Evolutionary conservation across 345 rosid genomes (phyloP).

Genomic region (Carallia brachiata): DNA sequence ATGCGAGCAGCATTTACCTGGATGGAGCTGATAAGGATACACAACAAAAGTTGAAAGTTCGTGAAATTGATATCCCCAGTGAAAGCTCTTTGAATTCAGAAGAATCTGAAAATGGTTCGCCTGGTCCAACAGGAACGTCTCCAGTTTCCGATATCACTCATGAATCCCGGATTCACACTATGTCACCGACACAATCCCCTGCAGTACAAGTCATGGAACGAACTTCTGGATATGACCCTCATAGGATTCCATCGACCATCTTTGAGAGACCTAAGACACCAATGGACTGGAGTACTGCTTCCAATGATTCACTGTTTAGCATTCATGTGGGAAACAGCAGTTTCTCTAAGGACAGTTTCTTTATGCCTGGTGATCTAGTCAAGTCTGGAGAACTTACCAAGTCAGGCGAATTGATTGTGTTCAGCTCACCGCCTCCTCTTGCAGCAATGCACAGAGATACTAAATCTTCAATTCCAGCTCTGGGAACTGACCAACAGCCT

Average conservation of each 20-base stretch:
- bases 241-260: slow-evolving; percentile 53
- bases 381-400: slow-evolving; percentile 38
- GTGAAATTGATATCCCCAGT: neutral
- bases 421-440: slow-evolving; percentile 35
- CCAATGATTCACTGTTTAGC: slow-evolving; percentile 72
- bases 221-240: slow-evolving; percentile 39
- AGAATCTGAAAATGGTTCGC: slow-evolving; percentile 15
- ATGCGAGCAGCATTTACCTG: neutral
- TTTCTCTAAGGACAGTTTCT: slow-evolving; percentile 37
- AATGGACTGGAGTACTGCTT: slow-evolving; percentile 63
- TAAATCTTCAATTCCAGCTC: slow-evolving; percentile 1
- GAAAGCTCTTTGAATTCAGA: slow-evolving; percentile 23
- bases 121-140: slow-evolving; percentile 22
- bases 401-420: slow-evolving; percentile 37
- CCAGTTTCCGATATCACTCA: slow-evolving; percentile 42
- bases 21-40: neutral
- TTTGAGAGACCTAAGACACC: slow-evolving; percentile 45
- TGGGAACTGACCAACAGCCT: slow-evolving; percentile 11
- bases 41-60: slow-evolving; percentile 6
- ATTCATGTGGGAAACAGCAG: slow-evolving; percentile 58
- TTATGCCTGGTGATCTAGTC: slow-evolving; percentile 15
- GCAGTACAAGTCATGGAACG: slow-evolving; percentile 74
- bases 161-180: slow-evolving; percentile 22
- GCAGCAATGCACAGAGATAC: neutral
- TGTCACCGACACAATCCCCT: slow-evolving; percentile 54